A percentile compares a stretch with the other conserved stretches of the same genome.
phyloP scores from a whole-genome alignment of 768 basidiomycete genomes.

The Trametes maxima region DNA sequence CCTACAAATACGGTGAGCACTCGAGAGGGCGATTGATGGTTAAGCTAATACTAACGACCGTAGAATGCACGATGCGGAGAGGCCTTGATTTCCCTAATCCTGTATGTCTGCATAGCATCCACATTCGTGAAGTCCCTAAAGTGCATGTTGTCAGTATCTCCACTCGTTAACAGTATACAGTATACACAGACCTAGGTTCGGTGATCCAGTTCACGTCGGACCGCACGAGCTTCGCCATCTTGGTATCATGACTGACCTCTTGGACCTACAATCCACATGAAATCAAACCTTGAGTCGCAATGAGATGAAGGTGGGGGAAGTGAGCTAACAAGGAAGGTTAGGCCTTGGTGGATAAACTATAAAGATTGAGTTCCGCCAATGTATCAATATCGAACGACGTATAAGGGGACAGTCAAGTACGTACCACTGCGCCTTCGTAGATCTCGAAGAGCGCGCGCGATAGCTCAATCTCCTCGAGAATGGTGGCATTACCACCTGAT shows the following conservation, averaged over 20 bases:
- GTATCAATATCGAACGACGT: not conserved
- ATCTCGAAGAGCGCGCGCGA: slow-evolving; percentile 85
- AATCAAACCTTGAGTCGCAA: not conserved
- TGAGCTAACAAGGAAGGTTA: slow-evolving; percentile 68
- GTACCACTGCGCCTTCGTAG: slow-evolving; percentile 86
- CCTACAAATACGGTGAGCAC: slow-evolving; percentile 39
- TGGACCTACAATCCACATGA: slow-evolving; percentile 50
- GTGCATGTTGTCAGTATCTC: not conserved
- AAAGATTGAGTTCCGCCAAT: slow-evolving; percentile 2
- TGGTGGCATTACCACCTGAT: slow-evolving; percentile 39
- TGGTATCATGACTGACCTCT: slow-evolving; percentile 80
- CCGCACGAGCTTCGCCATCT: slow-evolving; percentile 65
- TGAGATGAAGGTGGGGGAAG: not conserved
- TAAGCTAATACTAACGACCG: slow-evolving; percentile 55
- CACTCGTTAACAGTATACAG: not conserved
- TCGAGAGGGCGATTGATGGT: slow-evolving; percentile 8
- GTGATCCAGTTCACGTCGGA: slow-evolving; percentile 89
- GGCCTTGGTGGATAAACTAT: slow-evolving; percentile 87
- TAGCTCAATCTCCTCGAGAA: slow-evolving; percentile 82
- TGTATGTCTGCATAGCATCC: slow-evolving; percentile 74
- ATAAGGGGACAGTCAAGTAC: slow-evolving; percentile 24
- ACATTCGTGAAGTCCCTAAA: slow-evolving; percentile 56
- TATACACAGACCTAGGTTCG: slow-evolving; percentile 26
- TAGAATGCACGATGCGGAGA: slow-evolving; percentile 65
- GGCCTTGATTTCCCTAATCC: slow-evolving; percentile 64